These are phyloP conservation scores for Aspergillus sergii DNA, from an alignment of 2,329 filamentous ascomycete genomes.

Conservation along the genomic window DNA sequence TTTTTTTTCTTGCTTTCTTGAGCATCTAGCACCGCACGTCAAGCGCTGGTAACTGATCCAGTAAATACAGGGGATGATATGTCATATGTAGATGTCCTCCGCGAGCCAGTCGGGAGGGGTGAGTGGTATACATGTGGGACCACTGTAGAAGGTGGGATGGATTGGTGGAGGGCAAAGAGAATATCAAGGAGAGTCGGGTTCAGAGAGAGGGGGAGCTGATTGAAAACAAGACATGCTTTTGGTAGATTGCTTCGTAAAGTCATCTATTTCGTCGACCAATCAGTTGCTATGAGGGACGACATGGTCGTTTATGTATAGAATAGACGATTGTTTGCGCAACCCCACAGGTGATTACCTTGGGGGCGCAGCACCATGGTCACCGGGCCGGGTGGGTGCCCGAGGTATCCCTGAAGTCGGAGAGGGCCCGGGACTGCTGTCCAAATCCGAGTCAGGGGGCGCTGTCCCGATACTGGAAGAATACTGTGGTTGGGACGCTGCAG, in stretches of 20 bases:
- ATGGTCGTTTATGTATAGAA: background rate
- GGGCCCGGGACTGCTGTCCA: slow-evolving; percentile 13
- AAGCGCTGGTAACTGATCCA: background rate
- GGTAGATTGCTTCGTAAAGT: background rate
- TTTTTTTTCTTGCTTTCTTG: background rate
- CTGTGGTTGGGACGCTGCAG: slow-evolving; percentile 4
- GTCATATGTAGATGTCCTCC: background rate
- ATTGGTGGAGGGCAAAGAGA: background rate
- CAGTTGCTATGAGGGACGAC: background rate
- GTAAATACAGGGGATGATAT: background rate
- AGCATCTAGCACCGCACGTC: background rate
- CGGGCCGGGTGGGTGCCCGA: background rate
- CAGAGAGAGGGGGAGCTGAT: background rate
- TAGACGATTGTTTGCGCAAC: background rate
- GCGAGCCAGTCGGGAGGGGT: background rate
- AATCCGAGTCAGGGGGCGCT: slow-evolving; percentile 13
- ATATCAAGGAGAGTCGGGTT: background rate
- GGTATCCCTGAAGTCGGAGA: slow-evolving; percentile 9
- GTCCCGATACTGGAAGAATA: slow-evolving; percentile 12
- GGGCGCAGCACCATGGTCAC: slow-evolving; percentile 1
- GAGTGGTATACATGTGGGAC: background rate
- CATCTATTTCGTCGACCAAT: background rate
- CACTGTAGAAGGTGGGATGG: background rate
- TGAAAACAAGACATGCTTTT: background rate
- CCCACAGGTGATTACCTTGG: background rate